phyloP scores from a whole-genome alignment of 768 basidiomycete genomes.

The Lactarius hatsudake region DNA sequence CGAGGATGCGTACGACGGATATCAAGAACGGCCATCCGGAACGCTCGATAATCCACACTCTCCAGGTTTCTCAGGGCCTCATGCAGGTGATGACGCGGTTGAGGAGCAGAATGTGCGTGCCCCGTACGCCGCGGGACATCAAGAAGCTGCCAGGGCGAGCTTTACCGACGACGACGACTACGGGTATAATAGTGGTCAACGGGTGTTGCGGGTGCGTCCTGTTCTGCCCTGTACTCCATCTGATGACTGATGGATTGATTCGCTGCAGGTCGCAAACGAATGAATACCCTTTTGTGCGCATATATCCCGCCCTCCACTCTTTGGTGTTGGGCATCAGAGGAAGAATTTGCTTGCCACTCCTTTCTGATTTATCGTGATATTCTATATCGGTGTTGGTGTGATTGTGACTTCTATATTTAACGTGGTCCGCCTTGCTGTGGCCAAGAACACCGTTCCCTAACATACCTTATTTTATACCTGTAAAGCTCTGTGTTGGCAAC shows the following conservation, averaged over 20 bases:
- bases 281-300: slow-evolving; percentile 3
- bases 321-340: background rate
- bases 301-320: background rate
- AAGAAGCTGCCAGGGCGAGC: slow-evolving; percentile 30
- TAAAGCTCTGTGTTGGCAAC: slow-evolving; percentile 1
- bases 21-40: slow-evolving; percentile 20
- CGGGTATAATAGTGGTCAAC: slow-evolving; percentile 31
- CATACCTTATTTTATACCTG: slow-evolving; percentile 13
- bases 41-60: slow-evolving; percentile 26
- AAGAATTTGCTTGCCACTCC: slow-evolving; percentile 8
- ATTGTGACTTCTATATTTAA: slow-evolving; percentile 1
- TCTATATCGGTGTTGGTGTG: slow-evolving; percentile 1
- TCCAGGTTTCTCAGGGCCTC: slow-evolving; percentile 3
- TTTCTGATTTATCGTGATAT: slow-evolving; percentile 23
- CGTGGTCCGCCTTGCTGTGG: slow-evolving; percentile 7
- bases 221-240: background rate
- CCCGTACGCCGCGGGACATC: background rate
- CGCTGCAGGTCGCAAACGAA: slow-evolving; percentile 19
- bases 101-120: slow-evolving; percentile 8
- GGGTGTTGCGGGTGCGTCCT: slow-evolving; percentile 35
- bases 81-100: slow-evolving; percentile 5
- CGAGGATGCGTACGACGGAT: slow-evolving; percentile 32
- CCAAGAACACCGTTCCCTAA: slow-evolving; percentile 14
- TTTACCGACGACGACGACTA: slow-evolving; percentile 38
- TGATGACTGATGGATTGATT: background rate